Conservation (phyloP, 768 basidiomycete genomes). For the Xerocomellus dryophilus region DNA sequence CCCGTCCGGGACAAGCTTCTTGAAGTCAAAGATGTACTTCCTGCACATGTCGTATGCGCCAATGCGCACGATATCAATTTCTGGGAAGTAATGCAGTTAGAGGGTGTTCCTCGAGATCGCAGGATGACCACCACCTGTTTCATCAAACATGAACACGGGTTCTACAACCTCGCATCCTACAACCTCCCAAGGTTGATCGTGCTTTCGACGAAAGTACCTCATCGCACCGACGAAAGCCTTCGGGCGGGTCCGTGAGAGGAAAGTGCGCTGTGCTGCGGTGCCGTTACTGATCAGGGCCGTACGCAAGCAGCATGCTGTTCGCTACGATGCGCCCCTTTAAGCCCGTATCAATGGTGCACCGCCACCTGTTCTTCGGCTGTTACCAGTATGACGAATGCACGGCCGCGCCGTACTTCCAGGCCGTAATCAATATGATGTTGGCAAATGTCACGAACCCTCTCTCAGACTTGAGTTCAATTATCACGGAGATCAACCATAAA, state of each 20-base stretch:
- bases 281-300: constrained; percentile 15
- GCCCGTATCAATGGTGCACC: constrained; percentile 10
- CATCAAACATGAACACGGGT: constrained; percentile 62
- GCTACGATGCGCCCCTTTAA: constrained; percentile 10
- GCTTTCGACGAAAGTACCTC: constrained; percentile 49
- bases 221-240: constrained; percentile 20
- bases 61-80: constrained; percentile 57
- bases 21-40: constrained; percentile 60
- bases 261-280: constrained; percentile 14
- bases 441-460: background rate
- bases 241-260: constrained; percentile 16
- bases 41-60: constrained; percentile 52
- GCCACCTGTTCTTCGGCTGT: constrained; percentile 18
- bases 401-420: background rate
- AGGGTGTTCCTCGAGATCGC: constrained; percentile 4
- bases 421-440: constrained; percentile 12
- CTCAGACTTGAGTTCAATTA: background rate
- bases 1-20: constrained; percentile 43
- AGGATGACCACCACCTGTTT: constrained; percentile 46
- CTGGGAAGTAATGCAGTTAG: constrained; percentile 34
- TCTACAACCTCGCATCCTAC: constrained; percentile 63
- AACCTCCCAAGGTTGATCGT: constrained; percentile 72
- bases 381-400: background rate
- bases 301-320: constrained; percentile 13
- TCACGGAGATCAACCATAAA: background rate